Percentiles rank a stretch among this genome's conserved stretches.
These are phyloP conservation scores for Mucor piriformis DNA, from an alignment of 371 early-diverging fungal genomes.

Conservation along the genomic window DNA sequence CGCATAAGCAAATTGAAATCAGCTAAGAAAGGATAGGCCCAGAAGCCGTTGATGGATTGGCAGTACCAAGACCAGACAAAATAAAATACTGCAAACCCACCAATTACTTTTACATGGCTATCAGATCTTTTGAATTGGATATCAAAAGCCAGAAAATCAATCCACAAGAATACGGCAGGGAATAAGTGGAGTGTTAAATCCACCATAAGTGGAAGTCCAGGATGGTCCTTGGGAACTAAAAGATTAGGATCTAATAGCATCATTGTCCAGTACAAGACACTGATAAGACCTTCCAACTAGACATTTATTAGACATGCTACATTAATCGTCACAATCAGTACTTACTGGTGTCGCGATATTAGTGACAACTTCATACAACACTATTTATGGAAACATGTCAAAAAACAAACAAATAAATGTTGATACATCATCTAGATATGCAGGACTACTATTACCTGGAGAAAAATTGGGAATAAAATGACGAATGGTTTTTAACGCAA, in stretches of 20 bases:
- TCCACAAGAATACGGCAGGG: conserved; percentile 48
- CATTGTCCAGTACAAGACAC: conserved; percentile 49
- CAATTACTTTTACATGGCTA: conserved; percentile 36
- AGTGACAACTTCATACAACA: conserved; percentile 28
- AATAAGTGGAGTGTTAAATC: conserved; percentile 47
- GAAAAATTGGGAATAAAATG: conserved; percentile 22
- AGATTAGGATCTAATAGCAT: conserved; percentile 36
- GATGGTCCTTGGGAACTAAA: conserved; percentile 37
- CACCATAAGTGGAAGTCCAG: conserved; percentile 34
- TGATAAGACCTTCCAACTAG: conserved; percentile 48
- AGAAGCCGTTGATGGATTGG: conserved; percentile 37
- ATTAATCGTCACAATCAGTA: background rate
- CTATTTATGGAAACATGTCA: conserved; percentile 2
- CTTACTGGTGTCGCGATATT: conserved; percentile 45
- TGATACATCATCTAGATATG: background rate
- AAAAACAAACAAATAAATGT: background rate
- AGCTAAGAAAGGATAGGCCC: conserved; percentile 51
- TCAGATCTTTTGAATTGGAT: conserved; percentile 38
- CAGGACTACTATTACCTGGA: conserved; percentile 9
- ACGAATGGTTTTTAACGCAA: conserved; percentile 20
- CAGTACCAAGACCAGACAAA: conserved; percentile 47
- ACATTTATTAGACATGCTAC: background rate
- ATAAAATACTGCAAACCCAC: conserved; percentile 33
- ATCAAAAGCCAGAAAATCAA: conserved; percentile 47
- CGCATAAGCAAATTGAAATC: conserved; percentile 28